Base-by-base conservation (phyloP, 805 yeast genomes). In the Barnettozyma sucrosica region DNA sequence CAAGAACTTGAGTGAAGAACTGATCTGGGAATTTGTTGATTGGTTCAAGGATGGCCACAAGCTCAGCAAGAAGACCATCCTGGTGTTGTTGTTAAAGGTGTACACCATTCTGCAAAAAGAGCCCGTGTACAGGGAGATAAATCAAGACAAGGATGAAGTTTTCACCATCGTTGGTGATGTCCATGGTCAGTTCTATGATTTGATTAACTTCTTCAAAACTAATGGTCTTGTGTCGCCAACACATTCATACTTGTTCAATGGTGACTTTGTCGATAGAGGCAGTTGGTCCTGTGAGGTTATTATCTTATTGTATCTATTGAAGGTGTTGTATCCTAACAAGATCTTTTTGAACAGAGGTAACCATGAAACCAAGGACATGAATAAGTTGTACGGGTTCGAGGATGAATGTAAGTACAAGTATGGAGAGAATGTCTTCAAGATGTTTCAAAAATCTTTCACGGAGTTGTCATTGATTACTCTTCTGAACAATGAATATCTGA, bases 231-330 rank as follows among this genome's bases (percentile, higher is more conserved):
- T 92, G 0, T 70, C 74, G 3, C 66, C 69, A 3, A 46, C 56
- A 1, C 97, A 90, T 63, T 74, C 81, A 5, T 93, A 87, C 62
- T 67, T 93, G 42, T 92, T 93, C 71, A 93, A 93, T 61, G 99
- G 99, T 39, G 99, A 93, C 67, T 92, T 93, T 67, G 99, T 93
- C 4, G 99, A 93, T 65, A 76, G 99, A 61, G 99, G 99, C 6
- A 86, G 96, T 16, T 92, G 99, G 98, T 89, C 97, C 4, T 87
- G 96, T 62, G 99, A 93, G 64, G 96, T 93, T 41, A 97, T 97
- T 2, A 68, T 93, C 41, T 71, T 85, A 26, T 74, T 88, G 38
- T 89, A 86, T 64, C 74, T 83, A 11, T 76, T 87, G 65, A 93
- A 93, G 67, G 71, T 89, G 32, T 66, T 84, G 30, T 84, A 76